These are phyloP conservation scores for Aspergillus terreus DNA, from an alignment of 2,329 filamentous ascomycete genomes.

Conservation along the genomic window DNA sequence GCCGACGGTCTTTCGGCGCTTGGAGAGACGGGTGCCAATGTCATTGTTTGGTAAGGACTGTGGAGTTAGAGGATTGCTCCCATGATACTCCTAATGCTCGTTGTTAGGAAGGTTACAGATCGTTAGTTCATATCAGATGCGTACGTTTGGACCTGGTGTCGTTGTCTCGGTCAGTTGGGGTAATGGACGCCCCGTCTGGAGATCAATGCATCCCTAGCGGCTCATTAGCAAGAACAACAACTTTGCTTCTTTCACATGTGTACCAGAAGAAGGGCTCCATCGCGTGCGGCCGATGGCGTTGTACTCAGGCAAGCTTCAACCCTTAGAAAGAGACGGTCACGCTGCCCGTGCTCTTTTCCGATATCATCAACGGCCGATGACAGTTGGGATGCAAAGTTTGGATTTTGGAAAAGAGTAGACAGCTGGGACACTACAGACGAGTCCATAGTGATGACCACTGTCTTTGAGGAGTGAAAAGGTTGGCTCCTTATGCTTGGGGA, in stretches of 20 bases:
- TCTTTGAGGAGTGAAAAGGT: too few species aligned
- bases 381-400: slow-evolving; percentile 7
- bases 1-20: slow-evolving; percentile 30
- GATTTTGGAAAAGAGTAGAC: slow-evolving; percentile 9
- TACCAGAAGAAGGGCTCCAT: slow-evolving; percentile 1
- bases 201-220: slow-evolving; percentile 13
- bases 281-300: not conserved
- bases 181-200: slow-evolving; percentile 7
- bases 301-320: slow-evolving; percentile 8
- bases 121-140: not conserved
- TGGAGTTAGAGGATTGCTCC: not conserved
- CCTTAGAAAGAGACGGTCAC: slow-evolving; percentile 3
- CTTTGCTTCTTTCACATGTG: not conserved
- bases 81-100: not conserved
- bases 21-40: slow-evolving; percentile 1
- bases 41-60: slow-evolving; percentile 5
- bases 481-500: too few species aligned
- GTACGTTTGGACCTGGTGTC: slow-evolving; percentile 1
- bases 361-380: slow-evolving; percentile 1
- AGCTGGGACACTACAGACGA: slow-evolving; percentile 8
- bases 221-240: not conserved
- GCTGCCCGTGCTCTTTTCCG: not conserved
- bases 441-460: not conserved
- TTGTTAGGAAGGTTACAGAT: not conserved
- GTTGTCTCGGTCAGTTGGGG: not conserved